A percentile compares a stretch with the other conserved stretches of the same genome.
These are phyloP conservation scores for Aspergillus ibericus DNA, from an alignment of 2,329 filamentous ascomycete genomes.

Conservation along the genomic window DNA sequence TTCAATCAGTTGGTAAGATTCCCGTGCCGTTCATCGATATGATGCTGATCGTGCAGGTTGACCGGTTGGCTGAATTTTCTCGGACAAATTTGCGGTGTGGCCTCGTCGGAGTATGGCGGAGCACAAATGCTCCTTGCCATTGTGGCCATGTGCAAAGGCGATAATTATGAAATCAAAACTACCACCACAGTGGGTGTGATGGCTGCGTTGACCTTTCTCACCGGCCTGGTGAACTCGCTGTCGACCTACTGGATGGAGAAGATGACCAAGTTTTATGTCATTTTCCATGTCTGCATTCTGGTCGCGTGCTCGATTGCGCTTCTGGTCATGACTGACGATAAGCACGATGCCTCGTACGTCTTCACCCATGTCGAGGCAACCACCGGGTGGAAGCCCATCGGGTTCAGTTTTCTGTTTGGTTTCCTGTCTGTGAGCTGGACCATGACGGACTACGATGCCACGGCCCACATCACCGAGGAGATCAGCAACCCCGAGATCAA, in stretches of 20 bases:
- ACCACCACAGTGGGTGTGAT: conserved; percentile 1
- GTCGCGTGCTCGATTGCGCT: background rate
- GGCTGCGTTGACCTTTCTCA: background rate
- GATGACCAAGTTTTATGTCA: conserved; percentile 6
- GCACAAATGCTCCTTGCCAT: conserved; percentile 3
- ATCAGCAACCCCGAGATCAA: conserved; percentile 3
- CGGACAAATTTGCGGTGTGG: conserved; percentile 1
- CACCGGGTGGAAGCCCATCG: background rate
- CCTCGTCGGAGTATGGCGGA: conserved; percentile 2
- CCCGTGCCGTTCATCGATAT: background rate
- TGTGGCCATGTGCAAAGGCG: conserved; percentile 1
- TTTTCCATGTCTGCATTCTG: conserved; percentile 1
- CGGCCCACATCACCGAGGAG: background rate
- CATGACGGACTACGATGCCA: conserved; percentile 2
- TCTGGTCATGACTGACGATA: background rate
- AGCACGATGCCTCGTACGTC: conserved; percentile 3
- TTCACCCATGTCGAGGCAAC: conserved; percentile 2
- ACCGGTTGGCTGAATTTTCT: background rate
- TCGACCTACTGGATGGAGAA: conserved; percentile 6
- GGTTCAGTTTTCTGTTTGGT: conserved; percentile 2
- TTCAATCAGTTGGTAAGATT: background rate
- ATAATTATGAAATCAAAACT: conserved; percentile 5
- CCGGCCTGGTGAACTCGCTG: conserved; percentile 2
- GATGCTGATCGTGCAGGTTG: background rate
- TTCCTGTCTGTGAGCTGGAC: conserved; percentile 4